phyloP scores from a whole-genome alignment of 371 early-diverging fungal genomes.

The Circinella umbellata region DNA sequence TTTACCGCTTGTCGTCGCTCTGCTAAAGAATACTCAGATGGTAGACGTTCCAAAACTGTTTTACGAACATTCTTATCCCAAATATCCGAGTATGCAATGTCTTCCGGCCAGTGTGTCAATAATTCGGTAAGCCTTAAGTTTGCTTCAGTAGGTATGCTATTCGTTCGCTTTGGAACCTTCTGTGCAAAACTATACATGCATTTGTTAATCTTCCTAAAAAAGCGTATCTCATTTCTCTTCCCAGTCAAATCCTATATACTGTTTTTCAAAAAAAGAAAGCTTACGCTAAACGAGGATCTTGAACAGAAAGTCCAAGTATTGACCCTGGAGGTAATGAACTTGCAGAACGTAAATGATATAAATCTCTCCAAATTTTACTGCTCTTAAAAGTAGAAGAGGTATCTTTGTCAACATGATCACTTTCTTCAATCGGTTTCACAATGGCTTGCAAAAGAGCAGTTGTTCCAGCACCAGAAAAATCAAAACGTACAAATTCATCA shows the following conservation, averaged over 20 bases:
- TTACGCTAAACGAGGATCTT: conserved; percentile 79
- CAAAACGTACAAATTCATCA: conserved; percentile 63
- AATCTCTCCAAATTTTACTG: conserved; percentile 51
- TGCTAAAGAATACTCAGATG: conserved; percentile 70
- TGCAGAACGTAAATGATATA: conserved; percentile 59
- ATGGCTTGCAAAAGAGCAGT: conserved; percentile 71
- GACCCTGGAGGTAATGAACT: conserved; percentile 72
- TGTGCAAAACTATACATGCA: conserved; percentile 66
- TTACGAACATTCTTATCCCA: conserved; percentile 66
- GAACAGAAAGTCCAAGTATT: conserved; percentile 67
- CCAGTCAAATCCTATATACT: too few relatives aligned
- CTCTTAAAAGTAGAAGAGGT: neutral
- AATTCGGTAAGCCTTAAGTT: conserved; percentile 30
- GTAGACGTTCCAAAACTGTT: conserved; percentile 40
- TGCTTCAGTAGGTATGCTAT: conserved; percentile 32
- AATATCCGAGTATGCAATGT: conserved; percentile 55
- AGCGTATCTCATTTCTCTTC: too few relatives aligned
- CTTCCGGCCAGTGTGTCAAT: conserved; percentile 65
- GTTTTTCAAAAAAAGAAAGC: neutral
- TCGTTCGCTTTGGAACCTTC: conserved; percentile 60
- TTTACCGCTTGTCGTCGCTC: conserved; percentile 63
- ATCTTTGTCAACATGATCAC: neutral
- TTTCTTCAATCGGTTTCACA: conserved; percentile 39
- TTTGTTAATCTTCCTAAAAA: too few relatives aligned
- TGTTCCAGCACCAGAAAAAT: conserved; percentile 80